Conservation (phyloP, 495 filamentous ascomycete species). For the Talaromyces nanjingensis region DNA sequence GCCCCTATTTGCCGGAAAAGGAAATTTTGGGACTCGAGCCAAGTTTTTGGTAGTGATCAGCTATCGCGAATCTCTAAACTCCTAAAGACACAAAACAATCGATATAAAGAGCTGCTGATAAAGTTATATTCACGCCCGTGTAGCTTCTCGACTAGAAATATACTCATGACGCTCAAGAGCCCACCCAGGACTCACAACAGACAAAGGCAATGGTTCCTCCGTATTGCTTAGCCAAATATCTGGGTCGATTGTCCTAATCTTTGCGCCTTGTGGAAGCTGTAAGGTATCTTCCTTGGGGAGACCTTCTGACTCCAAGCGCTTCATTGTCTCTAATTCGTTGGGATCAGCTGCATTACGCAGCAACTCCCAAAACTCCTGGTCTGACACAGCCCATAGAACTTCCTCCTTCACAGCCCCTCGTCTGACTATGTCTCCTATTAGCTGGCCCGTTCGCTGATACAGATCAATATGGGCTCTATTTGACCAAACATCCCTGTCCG, state of each 20-base stretch:
- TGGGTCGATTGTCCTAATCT: constrained; percentile 33
- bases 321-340: constrained; percentile 18
- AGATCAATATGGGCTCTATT: constrained; percentile 26
- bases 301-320: constrained; percentile 24
- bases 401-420: constrained; percentile 19
- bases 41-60: neutral
- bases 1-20: neutral
- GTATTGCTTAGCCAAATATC: constrained; percentile 19
- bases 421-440: constrained; percentile 25
- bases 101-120: neutral
- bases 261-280: constrained; percentile 20
- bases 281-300: constrained; percentile 23
- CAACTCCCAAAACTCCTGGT: constrained; percentile 29
- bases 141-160: constrained; percentile 15
- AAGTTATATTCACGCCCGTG: neutral
- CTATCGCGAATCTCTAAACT: neutral
- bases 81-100: neutral
- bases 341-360: constrained; percentile 21
- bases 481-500: constrained; percentile 32
- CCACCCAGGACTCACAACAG: constrained; percentile 23
- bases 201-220: constrained; percentile 21
- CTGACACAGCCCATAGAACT: constrained; percentile 28
- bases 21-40: neutral
- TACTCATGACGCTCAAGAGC: constrained; percentile 27
- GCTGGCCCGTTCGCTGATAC: constrained; percentile 23